Conservation (phyloP, 2,329 filamentous ascomycete species). For the Fusarium sp. region DNA sequence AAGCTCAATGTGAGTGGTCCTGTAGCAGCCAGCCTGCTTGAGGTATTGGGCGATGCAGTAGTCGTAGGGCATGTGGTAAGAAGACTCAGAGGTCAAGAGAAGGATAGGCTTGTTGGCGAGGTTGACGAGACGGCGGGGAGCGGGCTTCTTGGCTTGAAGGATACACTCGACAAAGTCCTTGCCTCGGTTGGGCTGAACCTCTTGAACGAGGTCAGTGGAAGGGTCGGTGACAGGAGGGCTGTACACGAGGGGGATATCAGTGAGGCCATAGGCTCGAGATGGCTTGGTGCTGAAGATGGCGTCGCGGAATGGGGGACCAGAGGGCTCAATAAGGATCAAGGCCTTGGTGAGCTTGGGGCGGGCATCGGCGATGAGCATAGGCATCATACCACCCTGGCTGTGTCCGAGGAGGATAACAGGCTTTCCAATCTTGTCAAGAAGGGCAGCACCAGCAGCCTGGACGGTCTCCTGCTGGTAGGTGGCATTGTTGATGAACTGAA, state of each 20-base stretch:
- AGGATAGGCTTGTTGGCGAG: constrained; percentile 50
- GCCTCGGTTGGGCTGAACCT: constrained; percentile 12
- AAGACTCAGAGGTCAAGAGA: constrained; percentile 37
- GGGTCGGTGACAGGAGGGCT: constrained; percentile 53
- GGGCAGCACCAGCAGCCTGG: constrained; percentile 52
- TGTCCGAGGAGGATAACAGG: constrained; percentile 59
- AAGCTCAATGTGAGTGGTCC: constrained; percentile 39
- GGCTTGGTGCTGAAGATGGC: constrained; percentile 52
- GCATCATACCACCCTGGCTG: constrained; percentile 60
- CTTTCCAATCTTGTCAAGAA: constrained; percentile 59
- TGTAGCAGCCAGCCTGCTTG: constrained; percentile 38
- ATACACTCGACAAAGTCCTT: constrained; percentile 29
- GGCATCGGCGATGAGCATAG: constrained; percentile 45
- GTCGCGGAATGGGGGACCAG: constrained; percentile 62
- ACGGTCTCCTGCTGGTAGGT: constrained; percentile 41
- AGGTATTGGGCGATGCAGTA: constrained; percentile 39
- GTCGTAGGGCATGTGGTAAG: constrained; percentile 42
- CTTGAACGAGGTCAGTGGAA: constrained; percentile 29
- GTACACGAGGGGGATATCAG: constrained; percentile 63
- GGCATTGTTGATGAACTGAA: constrained; percentile 40
- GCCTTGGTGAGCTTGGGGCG: constrained; percentile 57
- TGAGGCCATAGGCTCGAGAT: constrained; percentile 60
- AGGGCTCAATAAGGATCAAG: constrained; percentile 61
- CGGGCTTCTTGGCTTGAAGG: constrained; percentile 27
- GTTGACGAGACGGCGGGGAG: constrained; percentile 49